phyloP scores from a whole-genome alignment of 768 basidiomycete genomes.

The Termitomyces heimii region DNA sequence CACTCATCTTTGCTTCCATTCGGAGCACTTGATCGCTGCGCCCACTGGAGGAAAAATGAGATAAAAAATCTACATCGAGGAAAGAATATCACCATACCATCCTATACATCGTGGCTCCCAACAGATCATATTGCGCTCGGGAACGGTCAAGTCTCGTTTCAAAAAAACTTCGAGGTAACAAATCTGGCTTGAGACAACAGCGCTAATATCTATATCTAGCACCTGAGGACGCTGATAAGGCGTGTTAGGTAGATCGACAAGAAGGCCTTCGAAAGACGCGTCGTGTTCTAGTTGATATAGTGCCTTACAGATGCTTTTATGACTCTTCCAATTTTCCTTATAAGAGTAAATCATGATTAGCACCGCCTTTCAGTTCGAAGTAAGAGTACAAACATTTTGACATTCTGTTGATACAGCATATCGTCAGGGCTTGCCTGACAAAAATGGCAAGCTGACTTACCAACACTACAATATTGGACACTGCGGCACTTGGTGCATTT shows the following conservation, averaged over 20 bases:
- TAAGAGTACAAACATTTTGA: constrained; percentile 19
- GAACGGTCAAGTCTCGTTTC: constrained; percentile 1
- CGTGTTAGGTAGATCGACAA: constrained; percentile 7
- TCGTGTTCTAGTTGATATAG: constrained; percentile 19
- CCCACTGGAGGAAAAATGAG: constrained; percentile 9
- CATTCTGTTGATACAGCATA: constrained; percentile 15
- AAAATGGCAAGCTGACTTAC: constrained; percentile 9
- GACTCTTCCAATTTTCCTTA: constrained; percentile 22
- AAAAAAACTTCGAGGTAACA: not conserved
- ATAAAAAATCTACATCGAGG: not conserved
- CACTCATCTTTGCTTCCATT: constrained; percentile 7
- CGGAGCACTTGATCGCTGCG: constrained; percentile 20
- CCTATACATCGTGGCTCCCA: constrained; percentile 20
- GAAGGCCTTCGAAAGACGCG: not conserved
- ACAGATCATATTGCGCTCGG: constrained; percentile 13
- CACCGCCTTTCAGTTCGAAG: not conserved
- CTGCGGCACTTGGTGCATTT: constrained; percentile 25
- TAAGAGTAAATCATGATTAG: not conserved
- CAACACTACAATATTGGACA: constrained; percentile 25
- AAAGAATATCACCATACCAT: constrained; percentile 1
- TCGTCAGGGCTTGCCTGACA: not conserved
- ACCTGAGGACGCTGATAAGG: constrained; percentile 10
- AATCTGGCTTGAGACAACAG: not conserved
- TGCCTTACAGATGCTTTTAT: constrained; percentile 28
- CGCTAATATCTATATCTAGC: constrained; percentile 1